phyloP scores from a whole-genome alignment of 495 filamentous ascomycete species.

The Lepraria neglecta region DNA sequence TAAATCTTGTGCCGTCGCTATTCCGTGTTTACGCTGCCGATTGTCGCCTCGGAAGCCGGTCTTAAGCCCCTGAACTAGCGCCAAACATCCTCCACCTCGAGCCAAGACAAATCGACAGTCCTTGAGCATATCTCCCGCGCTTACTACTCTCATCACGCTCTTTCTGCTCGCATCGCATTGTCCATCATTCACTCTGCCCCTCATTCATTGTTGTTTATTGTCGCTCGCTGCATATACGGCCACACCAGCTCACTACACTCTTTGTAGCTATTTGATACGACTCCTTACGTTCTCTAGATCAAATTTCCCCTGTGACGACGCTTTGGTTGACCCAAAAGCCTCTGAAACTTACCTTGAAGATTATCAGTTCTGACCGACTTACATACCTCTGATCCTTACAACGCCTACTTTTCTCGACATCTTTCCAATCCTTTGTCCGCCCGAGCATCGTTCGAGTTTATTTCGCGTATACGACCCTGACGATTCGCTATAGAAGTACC shows the following conservation, averaged over 20 bases:
- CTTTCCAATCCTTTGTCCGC: background rate
- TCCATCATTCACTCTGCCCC: background rate
- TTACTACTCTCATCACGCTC: slow-evolving; percentile 7
- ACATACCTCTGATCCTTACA: background rate
- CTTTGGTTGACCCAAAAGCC: slow-evolving; percentile 15
- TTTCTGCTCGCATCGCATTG: background rate
- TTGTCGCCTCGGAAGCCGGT: background rate
- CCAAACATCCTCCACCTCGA: background rate
- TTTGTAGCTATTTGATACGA: slow-evolving; percentile 9
- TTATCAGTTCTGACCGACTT: background rate
- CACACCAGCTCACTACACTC: background rate
- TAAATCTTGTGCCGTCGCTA: background rate
- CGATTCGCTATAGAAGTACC: background rate
- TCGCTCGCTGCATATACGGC: background rate
- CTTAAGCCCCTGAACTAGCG: slow-evolving; percentile 7
- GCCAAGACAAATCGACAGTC: background rate
- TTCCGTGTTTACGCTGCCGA: slow-evolving; percentile 1
- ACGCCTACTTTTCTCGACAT: background rate
- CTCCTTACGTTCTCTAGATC: slow-evolving; percentile 10
- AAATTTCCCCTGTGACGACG: background rate
- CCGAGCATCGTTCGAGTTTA: background rate
- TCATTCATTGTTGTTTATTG: background rate
- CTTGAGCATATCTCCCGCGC: slow-evolving; percentile 3
- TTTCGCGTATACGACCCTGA: slow-evolving; percentile 4
- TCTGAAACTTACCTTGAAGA: background rate